phyloP scores from a whole-genome alignment of 768 basidiomycete species.

The Boletus bicolor region DNA sequence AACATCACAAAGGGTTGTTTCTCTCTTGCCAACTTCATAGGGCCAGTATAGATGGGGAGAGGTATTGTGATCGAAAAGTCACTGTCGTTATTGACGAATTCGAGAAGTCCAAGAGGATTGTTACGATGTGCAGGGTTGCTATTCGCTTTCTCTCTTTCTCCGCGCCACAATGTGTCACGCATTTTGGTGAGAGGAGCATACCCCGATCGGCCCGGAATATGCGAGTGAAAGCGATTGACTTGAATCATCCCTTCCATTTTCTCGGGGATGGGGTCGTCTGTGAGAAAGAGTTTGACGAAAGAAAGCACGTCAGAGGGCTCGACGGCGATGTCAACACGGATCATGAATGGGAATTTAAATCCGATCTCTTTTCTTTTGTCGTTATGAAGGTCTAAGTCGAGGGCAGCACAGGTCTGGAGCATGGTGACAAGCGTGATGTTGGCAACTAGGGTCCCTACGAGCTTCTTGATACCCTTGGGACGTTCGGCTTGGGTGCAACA shows the following conservation, averaged over 20 bases:
- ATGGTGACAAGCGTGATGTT: too few species aligned
- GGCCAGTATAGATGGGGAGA: neutral
- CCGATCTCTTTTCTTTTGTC: constrained; percentile 10
- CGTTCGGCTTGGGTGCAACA: constrained; percentile 11
- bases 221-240: constrained; percentile 12
- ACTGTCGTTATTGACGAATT: constrained; percentile 20
- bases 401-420: constrained; percentile 2
- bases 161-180: constrained; percentile 9
- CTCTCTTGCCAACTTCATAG: neutral
- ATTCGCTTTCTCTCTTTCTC: neutral
- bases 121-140: neutral
- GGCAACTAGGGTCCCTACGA: too few species aligned
- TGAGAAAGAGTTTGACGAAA: constrained; percentile 9
- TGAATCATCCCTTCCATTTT: constrained; percentile 16
- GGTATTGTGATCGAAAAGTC: constrained; percentile 13
- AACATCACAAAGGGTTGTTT: constrained; percentile 10
- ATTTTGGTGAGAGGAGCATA: constrained; percentile 6
- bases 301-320: constrained; percentile 7
- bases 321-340: constrained; percentile 13
- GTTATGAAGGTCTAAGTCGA: constrained; percentile 11
- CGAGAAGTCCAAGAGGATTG: constrained; percentile 12
- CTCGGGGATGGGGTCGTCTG: neutral
- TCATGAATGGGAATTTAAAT: constrained; percentile 14
- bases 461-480: constrained; percentile 7
- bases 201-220: constrained; percentile 6